phyloP scores from a whole-genome alignment of 352 stramenopile species.

The Hyaloperonospora arabidopsidis region DNA sequence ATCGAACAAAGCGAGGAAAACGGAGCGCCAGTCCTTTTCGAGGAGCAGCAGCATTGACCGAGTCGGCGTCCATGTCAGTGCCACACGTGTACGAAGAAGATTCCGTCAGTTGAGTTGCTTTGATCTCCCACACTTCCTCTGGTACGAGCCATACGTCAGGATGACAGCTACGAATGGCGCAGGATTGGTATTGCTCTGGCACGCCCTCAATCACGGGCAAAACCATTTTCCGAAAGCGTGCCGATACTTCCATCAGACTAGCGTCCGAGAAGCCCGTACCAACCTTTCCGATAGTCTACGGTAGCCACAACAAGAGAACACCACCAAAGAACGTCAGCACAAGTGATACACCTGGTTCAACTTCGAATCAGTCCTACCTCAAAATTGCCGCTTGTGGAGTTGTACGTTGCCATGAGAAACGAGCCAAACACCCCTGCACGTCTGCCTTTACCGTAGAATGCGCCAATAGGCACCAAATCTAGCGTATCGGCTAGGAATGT shows the following conservation, averaged over 20 bases:
- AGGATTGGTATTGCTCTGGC: constrained; percentile 39
- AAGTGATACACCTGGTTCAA: not conserved
- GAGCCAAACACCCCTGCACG: constrained; percentile 94
- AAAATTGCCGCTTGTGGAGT: constrained; percentile 89
- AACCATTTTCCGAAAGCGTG: constrained; percentile 36
- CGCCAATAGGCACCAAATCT: constrained; percentile 98
- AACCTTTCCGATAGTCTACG: constrained; percentile 82
- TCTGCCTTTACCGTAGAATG: constrained; percentile 94
- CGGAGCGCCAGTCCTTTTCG: constrained; percentile 91
- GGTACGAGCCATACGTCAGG: constrained; percentile 92
- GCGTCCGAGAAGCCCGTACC: constrained; percentile 98
- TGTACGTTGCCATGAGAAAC: constrained; percentile 96
- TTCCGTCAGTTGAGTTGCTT: constrained; percentile 95
- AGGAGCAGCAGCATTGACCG: constrained; percentile 5
- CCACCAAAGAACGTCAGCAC: constrained; percentile 4
- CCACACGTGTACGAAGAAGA: constrained; percentile 93
- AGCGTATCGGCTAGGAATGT: constrained; percentile 84
- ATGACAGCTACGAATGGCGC: constrained; percentile 52
- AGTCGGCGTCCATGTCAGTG: constrained; percentile 8
- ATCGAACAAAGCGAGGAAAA: constrained; percentile 97
- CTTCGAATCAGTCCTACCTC: constrained; percentile 52
- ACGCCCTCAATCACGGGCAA: constrained; percentile 46
- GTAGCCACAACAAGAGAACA: constrained; percentile 1
- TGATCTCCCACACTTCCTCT: constrained; percentile 96
- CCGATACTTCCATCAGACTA: constrained; percentile 69